A percentile compares a stretch with the other conserved stretches of the same genome.
Evolutionary conservation across 768 basidiomycete genomes (phyloP).

Genomic region (Tylopilus sp.): DNA sequence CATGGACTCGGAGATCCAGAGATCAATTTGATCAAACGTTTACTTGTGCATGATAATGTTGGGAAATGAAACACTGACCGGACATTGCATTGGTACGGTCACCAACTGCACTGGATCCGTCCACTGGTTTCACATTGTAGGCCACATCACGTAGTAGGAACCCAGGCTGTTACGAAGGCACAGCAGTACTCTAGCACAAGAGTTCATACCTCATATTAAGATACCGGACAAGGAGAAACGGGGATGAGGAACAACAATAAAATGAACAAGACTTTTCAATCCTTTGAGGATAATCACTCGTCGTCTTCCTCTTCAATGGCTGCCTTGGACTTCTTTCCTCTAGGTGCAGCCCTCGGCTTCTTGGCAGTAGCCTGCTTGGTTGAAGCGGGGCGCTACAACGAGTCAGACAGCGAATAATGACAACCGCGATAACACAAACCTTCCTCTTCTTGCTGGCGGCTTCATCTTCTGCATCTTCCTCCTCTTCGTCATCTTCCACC

Average conservation of each 20-base stretch:
- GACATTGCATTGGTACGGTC: too few species aligned
- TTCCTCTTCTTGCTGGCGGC: conserved; percentile 63
- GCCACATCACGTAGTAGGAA: background rate
- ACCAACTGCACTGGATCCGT: too few species aligned
- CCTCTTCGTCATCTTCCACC: conserved; percentile 49
- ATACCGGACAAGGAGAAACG: background rate
- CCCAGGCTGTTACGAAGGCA: background rate
- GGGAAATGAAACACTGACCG: background rate
- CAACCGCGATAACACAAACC: conserved; percentile 35
- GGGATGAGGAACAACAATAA: background rate
- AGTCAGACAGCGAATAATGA: conserved; percentile 3
- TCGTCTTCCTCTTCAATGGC: conserved; percentile 42
- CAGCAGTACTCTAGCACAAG: conserved; percentile 1
- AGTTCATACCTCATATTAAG: conserved; percentile 7
- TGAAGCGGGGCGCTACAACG: conserved; percentile 37
- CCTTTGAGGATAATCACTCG: conserved; percentile 15
- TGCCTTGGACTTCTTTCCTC: conserved; percentile 43
- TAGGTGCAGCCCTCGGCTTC: conserved; percentile 26
- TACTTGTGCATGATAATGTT: background rate
- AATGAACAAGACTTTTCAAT: conserved; percentile 4
- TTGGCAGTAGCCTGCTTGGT: conserved; percentile 47
- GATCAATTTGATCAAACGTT: too few species aligned
- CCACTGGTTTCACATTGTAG: too few species aligned
- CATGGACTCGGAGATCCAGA: background rate
- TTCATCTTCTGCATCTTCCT: conserved; percentile 28